Evolutionary conservation across 768 basidiomycete genomes (phyloP), one percentile per base, ranked within the genome.

Genomic region (Leccinum longicurvipes): DNA sequence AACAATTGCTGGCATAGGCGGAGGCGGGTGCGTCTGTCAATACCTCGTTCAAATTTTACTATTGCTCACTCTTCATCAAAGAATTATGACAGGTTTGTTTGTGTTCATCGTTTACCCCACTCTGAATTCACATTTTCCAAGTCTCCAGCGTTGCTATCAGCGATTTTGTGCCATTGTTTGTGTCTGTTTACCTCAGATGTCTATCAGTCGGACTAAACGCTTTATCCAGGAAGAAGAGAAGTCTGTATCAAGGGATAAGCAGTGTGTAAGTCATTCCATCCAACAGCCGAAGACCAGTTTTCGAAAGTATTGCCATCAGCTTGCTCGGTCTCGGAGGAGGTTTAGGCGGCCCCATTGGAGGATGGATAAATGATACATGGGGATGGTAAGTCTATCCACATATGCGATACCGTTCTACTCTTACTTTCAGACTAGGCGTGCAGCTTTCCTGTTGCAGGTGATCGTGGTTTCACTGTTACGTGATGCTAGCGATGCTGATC

Each of bases 201-300:
- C 29, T 42, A 39, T 60, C 39, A 21, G 57, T 32, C 23, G 19
- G 8, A 41, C 42, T 59, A 47, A 48, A 24, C 39, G 44, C 36
- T 51, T 34, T 29, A n/a, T 32, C 31, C 65, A 92, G 91, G 63
- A 87, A 88, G 67, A 85, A 91, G 57, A 81, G 95, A 51, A 94
- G 93, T 2, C 72, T 96, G 10, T 95, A 93, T 66, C 95, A 98
- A 70, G 94, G 94, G 54, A 79, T 93, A 77, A 85, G 88, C 31
- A 93, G 93, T 67, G 83, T 93, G 91, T 91, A 76, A 62, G 83
- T 67, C 31, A 3, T 7, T 54, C 29, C 44, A 47, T n/a, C 39
- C 39, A 24, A 29, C 7, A 39, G 17, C n/a, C n/a, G 47, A 50
- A 47, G 19, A 17, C 54, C 65, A n/a, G 44, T 46, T 53, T 55